Conservation (phyloP, 495 filamentous ascomycete genomes). For the Annulohypoxylon moriforme region DNA sequence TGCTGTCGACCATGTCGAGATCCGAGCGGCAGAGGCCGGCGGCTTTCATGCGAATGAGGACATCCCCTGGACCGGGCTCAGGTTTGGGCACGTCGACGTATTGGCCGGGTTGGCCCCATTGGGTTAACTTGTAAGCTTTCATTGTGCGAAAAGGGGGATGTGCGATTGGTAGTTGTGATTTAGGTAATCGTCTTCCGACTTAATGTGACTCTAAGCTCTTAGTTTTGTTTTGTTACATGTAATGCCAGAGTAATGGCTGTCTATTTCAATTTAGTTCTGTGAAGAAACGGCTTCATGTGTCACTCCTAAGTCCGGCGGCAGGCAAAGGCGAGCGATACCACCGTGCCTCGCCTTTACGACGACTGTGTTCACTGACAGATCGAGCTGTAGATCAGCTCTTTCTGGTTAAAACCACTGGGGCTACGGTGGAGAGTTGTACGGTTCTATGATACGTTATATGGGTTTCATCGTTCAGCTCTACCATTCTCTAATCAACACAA, state of each 20-base stretch:
- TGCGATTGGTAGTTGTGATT: background rate
- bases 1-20: slow-evolving; percentile 57
- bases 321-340: background rate
- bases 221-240: background rate
- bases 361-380: slow-evolving; percentile 1
- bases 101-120: slow-evolving; percentile 31
- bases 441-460: background rate
- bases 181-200: background rate
- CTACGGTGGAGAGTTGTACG: background rate
- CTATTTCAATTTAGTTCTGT: too few relatives aligned
- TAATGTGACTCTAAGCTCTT: background rate
- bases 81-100: slow-evolving; percentile 26
- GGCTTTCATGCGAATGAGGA: slow-evolving; percentile 63
- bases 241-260: background rate
- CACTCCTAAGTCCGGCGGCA: background rate
- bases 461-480: background rate
- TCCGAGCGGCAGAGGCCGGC: slow-evolving; percentile 62
- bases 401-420: background rate
- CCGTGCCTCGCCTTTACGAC: background rate
- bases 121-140: slow-evolving; percentile 28
- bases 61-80: slow-evolving; percentile 43
- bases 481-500: background rate
- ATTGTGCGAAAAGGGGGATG: background rate
- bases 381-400: slow-evolving; percentile 6
- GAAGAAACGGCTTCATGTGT: background rate